Conservation (phyloP, 495 filamentous ascomycete species). For the Aspergillus ostianus region DNA sequence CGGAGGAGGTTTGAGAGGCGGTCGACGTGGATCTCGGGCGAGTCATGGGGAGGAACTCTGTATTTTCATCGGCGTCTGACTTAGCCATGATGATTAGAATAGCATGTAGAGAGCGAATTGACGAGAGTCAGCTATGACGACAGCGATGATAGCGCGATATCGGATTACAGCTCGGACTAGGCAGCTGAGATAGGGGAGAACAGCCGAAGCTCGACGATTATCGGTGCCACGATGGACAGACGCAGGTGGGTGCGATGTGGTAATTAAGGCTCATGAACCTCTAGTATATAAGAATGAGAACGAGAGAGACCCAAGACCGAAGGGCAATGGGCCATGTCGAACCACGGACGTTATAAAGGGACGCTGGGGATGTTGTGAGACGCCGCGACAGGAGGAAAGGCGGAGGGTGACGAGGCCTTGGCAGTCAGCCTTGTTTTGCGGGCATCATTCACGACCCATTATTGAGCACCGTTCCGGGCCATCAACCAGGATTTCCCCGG, state of each 20-base stretch:
- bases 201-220: not conserved
- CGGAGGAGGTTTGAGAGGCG: conserved; percentile 34
- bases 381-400: not conserved
- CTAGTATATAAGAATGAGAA: not conserved
- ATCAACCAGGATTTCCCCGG: not conserved
- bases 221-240: not conserved
- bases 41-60: conserved; percentile 29
- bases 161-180: not conserved
- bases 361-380: not conserved
- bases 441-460: not conserved
- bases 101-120: conserved; percentile 2
- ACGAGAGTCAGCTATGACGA: not conserved
- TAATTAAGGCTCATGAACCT: not conserved
- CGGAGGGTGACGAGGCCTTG: not conserved
- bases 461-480: not conserved
- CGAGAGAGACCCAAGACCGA: not conserved
- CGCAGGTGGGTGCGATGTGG: not conserved
- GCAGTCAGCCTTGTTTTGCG: not conserved
- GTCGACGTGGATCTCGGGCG: conserved; percentile 28
- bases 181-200: not conserved
- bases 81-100: conserved; percentile 32
- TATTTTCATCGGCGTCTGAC: conserved; percentile 25
- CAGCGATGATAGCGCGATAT: not conserved
- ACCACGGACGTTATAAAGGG: not conserved
- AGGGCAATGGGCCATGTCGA: not conserved